Evolutionary conservation across 106 monocot species (phyloP).

Genomic region (Dendrobium chrysotoxum): DNA sequence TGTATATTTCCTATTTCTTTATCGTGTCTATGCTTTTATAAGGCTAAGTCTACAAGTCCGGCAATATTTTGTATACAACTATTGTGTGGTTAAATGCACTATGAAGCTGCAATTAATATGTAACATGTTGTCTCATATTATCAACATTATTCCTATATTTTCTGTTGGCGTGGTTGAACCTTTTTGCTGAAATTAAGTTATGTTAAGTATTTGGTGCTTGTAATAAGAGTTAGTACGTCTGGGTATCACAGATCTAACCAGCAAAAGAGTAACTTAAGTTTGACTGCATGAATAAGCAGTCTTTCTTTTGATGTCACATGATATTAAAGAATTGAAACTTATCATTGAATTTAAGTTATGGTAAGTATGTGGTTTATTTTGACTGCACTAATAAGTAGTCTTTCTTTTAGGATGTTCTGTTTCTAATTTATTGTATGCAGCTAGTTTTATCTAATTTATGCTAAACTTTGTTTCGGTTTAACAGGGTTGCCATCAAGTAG

Average conservation of each 20-base stretch:
- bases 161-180: not conserved
- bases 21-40: too few relatives aligned
- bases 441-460: constrained; percentile 5
- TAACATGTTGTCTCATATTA: not conserved
- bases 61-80: too few relatives aligned
- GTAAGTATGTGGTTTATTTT: not conserved
- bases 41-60: too few relatives aligned
- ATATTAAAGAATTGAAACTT: not conserved
- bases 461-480: constrained; percentile 6
- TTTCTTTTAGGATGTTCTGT: not conserved
- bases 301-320: not conserved
- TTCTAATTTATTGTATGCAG: not conserved
- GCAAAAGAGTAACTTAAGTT: not conserved
- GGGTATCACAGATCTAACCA: not conserved
- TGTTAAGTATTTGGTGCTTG: not conserved
- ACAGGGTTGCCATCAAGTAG: constrained; percentile 75
- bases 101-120: too few relatives aligned
- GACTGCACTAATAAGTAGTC: not conserved
- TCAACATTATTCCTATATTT: not conserved
- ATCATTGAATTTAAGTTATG: not conserved
- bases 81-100: too few relatives aligned
- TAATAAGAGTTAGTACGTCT: not conserved
- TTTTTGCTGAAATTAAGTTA: too few relatives aligned
- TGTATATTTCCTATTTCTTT: too few relatives aligned
- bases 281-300: not conserved